These are phyloP conservation scores for Pyrenophora seminiperda DNA, from an alignment of 2,329 filamentous ascomycete species.

Conservation along the genomic window DNA sequence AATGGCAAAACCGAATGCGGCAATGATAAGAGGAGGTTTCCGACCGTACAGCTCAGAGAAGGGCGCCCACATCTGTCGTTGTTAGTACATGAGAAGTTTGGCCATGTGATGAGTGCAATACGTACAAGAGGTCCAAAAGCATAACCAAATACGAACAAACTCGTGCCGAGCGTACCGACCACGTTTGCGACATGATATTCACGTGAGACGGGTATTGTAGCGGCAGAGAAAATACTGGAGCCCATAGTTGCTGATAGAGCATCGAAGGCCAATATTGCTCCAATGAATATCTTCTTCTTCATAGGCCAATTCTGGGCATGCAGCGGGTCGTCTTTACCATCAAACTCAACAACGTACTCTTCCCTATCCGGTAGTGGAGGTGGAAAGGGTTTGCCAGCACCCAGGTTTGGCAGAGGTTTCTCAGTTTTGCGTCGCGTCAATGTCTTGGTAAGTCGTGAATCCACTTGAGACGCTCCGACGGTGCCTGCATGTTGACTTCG, in stretches of 20 bases:
- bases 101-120: neutral
- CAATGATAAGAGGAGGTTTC: constrained; percentile 55
- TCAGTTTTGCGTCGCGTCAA: constrained; percentile 43
- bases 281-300: constrained; percentile 74
- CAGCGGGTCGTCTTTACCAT: constrained; percentile 79
- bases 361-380: constrained; percentile 72
- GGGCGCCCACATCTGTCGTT: constrained; percentile 52
- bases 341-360: constrained; percentile 81
- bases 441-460: constrained; percentile 51
- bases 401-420: constrained; percentile 69
- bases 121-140: constrained; percentile 46
- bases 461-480: constrained; percentile 59
- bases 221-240: constrained; percentile 51
- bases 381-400: constrained; percentile 74
- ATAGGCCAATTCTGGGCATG: constrained; percentile 89
- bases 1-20: constrained; percentile 57
- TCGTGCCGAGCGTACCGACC: constrained; percentile 43
- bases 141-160: constrained; percentile 45
- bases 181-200: constrained; percentile 40
- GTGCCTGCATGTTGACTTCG: constrained; percentile 73
- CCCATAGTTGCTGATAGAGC: constrained; percentile 74
- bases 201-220: constrained; percentile 32
- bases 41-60: constrained; percentile 59
- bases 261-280: constrained; percentile 72
- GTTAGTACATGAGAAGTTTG: neutral